Conservation (phyloP, 106 monocot genomes). For the Dendrobium catenatum region DNA sequence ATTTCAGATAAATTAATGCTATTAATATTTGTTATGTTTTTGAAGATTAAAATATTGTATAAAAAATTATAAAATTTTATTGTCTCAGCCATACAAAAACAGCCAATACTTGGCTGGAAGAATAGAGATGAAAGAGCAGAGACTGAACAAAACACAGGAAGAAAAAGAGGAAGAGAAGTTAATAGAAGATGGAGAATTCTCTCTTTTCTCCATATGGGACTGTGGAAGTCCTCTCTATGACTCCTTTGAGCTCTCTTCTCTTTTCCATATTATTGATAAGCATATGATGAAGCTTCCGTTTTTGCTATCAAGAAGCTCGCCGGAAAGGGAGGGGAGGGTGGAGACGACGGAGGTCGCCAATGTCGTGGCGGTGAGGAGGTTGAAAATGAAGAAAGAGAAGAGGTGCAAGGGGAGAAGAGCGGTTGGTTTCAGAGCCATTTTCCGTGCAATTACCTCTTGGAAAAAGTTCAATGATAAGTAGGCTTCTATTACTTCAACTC, state of each 20-base stretch:
- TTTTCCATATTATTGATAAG: constrained; percentile 37
- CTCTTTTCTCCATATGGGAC: constrained; percentile 36
- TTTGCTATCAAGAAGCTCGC: neutral
- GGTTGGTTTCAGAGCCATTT: neutral
- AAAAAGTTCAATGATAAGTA: constrained; percentile 2
- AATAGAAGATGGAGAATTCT: neutral
- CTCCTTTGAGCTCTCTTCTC: constrained; percentile 47
- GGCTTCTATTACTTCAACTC: neutral
- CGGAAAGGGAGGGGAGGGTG: no score
- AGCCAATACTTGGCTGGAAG: neutral
- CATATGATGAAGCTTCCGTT: constrained; percentile 31
- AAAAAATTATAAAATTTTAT: no score
- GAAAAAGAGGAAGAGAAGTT: neutral
- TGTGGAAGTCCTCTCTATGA: constrained; percentile 69
- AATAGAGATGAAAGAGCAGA: neutral
- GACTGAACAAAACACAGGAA: neutral
- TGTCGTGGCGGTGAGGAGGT: neutral
- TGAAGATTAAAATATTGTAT: no score
- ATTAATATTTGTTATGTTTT: no score
- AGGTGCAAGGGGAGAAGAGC: constrained; percentile 6
- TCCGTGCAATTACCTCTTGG: constrained; percentile 19
- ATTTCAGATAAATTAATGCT: no score
- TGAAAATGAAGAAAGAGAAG: constrained; percentile 11
- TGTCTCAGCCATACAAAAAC: no score
- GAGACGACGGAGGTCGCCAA: neutral